Evolutionary conservation across 768 basidiomycete species (phyloP), one percentile per base, ranked within the genome.

Genomic region (Lactarius deliciosus): DNA sequence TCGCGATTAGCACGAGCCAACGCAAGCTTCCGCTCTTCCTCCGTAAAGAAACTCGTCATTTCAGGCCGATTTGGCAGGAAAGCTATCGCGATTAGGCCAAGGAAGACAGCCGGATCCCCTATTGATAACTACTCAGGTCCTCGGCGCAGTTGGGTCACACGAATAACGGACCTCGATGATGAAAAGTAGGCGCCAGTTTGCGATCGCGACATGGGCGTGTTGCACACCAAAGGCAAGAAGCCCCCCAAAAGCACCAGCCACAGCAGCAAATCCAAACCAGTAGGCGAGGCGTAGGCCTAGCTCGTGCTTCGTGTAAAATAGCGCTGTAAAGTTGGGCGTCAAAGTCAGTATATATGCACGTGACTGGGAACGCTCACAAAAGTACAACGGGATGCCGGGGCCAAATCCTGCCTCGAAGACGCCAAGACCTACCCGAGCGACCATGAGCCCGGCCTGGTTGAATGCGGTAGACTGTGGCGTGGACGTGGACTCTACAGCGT

Each of bases 201-300:
- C 73, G 36, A 88, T 75, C 5, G 80, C 70, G 0, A 80, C 68
- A 63, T 86, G 76, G 1, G 79, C 80, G 72, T 91, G 83, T 69
- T 91, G 88, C 11, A 93, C 79, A 1, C 90, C 92, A 68, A 89
- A 93, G 3, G 92, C 91, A 50, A 94, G 84, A 55, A 92, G 77
- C n/a, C 92, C 91, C 16, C 91, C 90, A 66, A 93, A 93, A 6
- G 92, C 92, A 28, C 91, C 91, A 5, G 92, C 89, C 5, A 91
- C 85, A 3, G 91, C 90, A 5, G 91, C 90, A 73, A 92, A 93
- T 10, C 88, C 89, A 67, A 92, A 93, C 88, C 90, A 92, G 71
- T 90, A 85, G 1, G 89, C 90, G 82, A 87, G 83, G 55, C 91
- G 84, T 57, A 89, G 75, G 34, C 91, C 91, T 70, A 92, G 81